Evolutionary conservation across 345 rosid genomes (phyloP).

Genomic region (Eutrema japonicum): DNA sequence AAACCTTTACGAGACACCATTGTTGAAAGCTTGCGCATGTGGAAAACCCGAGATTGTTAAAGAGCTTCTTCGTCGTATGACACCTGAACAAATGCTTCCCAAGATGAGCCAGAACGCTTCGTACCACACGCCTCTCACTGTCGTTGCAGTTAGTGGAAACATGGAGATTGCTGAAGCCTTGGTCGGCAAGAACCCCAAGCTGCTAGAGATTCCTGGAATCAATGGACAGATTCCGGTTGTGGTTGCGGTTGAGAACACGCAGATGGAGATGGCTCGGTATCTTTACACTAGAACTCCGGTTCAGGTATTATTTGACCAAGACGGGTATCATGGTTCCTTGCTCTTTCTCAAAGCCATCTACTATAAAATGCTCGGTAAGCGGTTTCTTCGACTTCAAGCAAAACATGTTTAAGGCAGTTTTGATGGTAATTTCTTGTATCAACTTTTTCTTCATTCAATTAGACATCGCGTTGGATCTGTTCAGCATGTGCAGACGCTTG

Average conservation of each 20-base stretch:
- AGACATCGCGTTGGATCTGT: slow-evolving; percentile 45
- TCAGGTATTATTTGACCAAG: slow-evolving; percentile 37
- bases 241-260: slow-evolving; percentile 41
- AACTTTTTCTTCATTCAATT: neutral
- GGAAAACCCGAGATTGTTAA: slow-evolving; percentile 40
- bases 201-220: slow-evolving; percentile 43
- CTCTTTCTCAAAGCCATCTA: slow-evolving; percentile 40
- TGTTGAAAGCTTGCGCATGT: slow-evolving; percentile 42
- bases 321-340: slow-evolving; percentile 40
- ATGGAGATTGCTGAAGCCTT: slow-evolving; percentile 40
- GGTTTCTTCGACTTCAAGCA: slow-evolving; percentile 22
- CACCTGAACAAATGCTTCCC: slow-evolving; percentile 46
- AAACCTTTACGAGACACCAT: slow-evolving; percentile 39
- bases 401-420: neutral
- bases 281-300: slow-evolving; percentile 42
- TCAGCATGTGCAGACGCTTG: slow-evolving; percentile 37
- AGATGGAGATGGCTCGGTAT: slow-evolving; percentile 45
- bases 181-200: slow-evolving; percentile 40
- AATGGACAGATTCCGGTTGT: slow-evolving; percentile 42
- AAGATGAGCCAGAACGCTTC: slow-evolving; percentile 39
- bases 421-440: neutral
- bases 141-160: slow-evolving; percentile 46
- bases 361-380: slow-evolving; percentile 42
- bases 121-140: slow-evolving; percentile 45
- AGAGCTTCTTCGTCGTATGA: slow-evolving; percentile 43